Evolutionary conservation across 2,329 filamentous ascomycete genomes (phyloP).

Genomic region (Fusarium transvaalense): DNA sequence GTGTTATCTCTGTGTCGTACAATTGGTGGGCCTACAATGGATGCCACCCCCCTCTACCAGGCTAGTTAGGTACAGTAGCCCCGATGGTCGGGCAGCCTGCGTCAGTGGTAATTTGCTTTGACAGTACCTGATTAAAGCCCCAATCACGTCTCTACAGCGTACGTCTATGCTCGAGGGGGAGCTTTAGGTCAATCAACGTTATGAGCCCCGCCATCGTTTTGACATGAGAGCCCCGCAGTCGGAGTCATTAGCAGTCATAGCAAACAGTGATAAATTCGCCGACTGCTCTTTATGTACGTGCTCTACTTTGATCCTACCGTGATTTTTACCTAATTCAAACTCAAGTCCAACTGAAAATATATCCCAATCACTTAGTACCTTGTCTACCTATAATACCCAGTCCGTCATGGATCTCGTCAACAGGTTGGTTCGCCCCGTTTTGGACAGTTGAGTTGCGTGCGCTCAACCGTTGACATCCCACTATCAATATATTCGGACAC

Average conservation of each 20-base stretch:
- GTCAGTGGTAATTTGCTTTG: constrained; percentile 13
- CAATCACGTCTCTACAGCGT: constrained; percentile 29
- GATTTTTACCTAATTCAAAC: constrained; percentile 29
- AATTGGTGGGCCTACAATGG: constrained; percentile 39
- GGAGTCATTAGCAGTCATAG: constrained; percentile 45
- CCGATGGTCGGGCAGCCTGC: constrained; percentile 27
- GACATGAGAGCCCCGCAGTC: constrained; percentile 44
- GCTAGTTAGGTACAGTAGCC: neutral
- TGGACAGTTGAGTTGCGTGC: neutral
- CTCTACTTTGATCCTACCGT: neutral
- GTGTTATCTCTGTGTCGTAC: constrained; percentile 36
- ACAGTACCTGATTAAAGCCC: constrained; percentile 35
- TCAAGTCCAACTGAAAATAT: constrained; percentile 5
- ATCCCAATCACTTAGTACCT: constrained; percentile 8
- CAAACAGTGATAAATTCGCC: constrained; percentile 44
- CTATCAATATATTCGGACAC: constrained; percentile 17
- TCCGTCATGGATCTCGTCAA: constrained; percentile 66
- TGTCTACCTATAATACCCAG: constrained; percentile 9
- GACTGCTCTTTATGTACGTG: constrained; percentile 23
- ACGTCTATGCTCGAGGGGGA: neutral
- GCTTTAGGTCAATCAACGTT: constrained; percentile 21
- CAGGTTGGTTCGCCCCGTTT: constrained; percentile 57
- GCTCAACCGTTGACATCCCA: constrained; percentile 3
- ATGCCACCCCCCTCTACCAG: too few relatives aligned
- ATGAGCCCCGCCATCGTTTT: constrained; percentile 44